A percentile compares a stretch with the other conserved stretches of the same genome.
phyloP scores from a whole-genome alignment of 805 yeast genomes.

The Hanseniaspora pseudoguilliermondii region DNA sequence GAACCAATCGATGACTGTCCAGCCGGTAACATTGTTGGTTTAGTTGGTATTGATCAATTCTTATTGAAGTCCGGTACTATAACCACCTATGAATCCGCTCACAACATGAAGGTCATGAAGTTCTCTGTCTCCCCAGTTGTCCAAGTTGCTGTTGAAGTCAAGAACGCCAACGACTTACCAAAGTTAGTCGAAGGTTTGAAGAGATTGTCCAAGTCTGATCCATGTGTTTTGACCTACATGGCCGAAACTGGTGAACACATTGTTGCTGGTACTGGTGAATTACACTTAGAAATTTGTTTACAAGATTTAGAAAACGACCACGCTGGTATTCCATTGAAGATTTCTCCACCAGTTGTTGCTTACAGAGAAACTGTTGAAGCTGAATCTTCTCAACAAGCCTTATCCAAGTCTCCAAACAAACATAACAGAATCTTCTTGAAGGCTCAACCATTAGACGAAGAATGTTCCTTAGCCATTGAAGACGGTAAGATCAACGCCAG shows the following conservation, averaged over 20 bases:
- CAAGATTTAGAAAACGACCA: conserved; percentile 93
- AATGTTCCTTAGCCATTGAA: conserved; percentile 84
- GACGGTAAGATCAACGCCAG: conserved; percentile 81
- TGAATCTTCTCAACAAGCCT: conserved; percentile 89
- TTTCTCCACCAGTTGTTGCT: conserved; percentile 94
- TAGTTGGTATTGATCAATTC: conserved; percentile 99
- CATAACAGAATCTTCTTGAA: conserved; percentile 98
- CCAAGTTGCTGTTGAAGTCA: conserved; percentile 98
- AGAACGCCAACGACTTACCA: conserved; percentile 98
- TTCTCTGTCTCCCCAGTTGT: conserved; percentile 99
- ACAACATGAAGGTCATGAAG: conserved; percentile 99
- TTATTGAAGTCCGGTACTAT: conserved; percentile 98
- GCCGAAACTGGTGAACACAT: conserved; percentile 96
- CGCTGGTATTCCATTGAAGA: conserved; percentile 98
- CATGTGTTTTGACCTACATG: conserved; percentile 86
- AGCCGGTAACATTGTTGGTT: conserved; percentile 99
- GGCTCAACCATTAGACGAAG: conserved; percentile 95
- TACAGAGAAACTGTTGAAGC: conserved; percentile 96
- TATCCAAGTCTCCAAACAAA: conserved; percentile 99
- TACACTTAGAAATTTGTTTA: conserved; percentile 96
- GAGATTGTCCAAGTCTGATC: conserved; percentile 99
- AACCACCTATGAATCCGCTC: conserved; percentile 91
- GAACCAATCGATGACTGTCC: conserved; percentile 99
- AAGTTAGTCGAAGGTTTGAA: conserved; percentile 99
- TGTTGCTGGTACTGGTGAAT: conserved; percentile 99